Percentiles rank a stretch among this genome's conserved stretches.
These are phyloP conservation scores for Lepidium campestre DNA, from an alignment of 441 rosid species.

Conservation along the genomic window DNA sequence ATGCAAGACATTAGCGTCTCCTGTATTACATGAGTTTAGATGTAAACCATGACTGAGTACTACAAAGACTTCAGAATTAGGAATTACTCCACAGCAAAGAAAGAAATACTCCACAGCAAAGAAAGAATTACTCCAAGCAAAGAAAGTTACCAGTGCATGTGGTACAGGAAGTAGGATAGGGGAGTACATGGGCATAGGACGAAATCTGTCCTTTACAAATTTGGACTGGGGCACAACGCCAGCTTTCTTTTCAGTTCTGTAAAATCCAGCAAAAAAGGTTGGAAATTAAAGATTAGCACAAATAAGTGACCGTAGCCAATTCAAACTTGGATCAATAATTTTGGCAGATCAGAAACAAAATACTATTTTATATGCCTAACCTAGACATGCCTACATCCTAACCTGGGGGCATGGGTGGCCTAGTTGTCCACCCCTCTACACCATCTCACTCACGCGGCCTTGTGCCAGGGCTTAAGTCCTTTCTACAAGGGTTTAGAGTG, in stretches of 20 bases:
- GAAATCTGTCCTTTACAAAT: slow-evolving; percentile 77
- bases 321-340: slow-evolving; percentile 7
- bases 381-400: background rate
- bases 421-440: background rate
- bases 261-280: slow-evolving; percentile 22
- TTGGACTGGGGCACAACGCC: slow-evolving; percentile 42
- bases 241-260: slow-evolving; percentile 68
- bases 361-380: background rate
- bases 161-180: slow-evolving; percentile 85
- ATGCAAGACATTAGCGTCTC: slow-evolving; percentile 3
- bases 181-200: slow-evolving; percentile 89
- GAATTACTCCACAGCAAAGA: background rate
- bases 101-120: background rate
- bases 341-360: slow-evolving; percentile 1
- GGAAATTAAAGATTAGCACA: background rate
- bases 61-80: slow-evolving; percentile 5
- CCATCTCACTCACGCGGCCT: background rate
- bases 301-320: slow-evolving; percentile 7
- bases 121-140: slow-evolving; percentile 1
- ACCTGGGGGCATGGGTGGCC: slow-evolving; percentile 1
- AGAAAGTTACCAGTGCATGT: slow-evolving; percentile 76
- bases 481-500: background rate
- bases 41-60: background rate
- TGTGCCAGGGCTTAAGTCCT: background rate
- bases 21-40: background rate